Percentiles rank a stretch among this genome's conserved stretches.
Conservation (phyloP, 495 filamentous ascomycete genomes). For the Lindgomyces ingoldianus region DNA sequence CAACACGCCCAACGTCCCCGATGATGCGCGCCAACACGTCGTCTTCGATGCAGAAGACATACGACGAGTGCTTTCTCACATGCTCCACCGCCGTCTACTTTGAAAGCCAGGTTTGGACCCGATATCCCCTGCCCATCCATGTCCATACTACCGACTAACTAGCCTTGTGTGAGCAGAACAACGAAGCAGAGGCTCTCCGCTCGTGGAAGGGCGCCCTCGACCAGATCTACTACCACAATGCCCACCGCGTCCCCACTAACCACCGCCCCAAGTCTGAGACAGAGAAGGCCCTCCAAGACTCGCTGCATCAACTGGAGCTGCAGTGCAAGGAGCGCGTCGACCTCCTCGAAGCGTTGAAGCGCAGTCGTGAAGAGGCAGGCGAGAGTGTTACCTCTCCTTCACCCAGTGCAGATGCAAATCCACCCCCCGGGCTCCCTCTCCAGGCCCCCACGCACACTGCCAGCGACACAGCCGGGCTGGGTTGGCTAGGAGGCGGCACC, state of each 20-base stretch:
- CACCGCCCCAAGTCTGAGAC: slow-evolving; percentile 81
- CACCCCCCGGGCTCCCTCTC: slow-evolving; percentile 23
- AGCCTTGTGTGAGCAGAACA: slow-evolving; percentile 59
- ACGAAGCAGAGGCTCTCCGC: slow-evolving; percentile 86
- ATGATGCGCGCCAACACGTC: slow-evolving; percentile 82
- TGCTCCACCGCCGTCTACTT: slow-evolving; percentile 96
- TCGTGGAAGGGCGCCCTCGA: slow-evolving; percentile 91
- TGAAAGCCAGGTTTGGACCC: slow-evolving; percentile 71
- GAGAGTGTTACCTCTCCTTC: slow-evolving; percentile 39
- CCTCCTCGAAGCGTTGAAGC: slow-evolving; percentile 75
- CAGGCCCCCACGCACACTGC: not conserved
- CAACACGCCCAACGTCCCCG: slow-evolving; percentile 3
- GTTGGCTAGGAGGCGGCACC: slow-evolving; percentile 77
- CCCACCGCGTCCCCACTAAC: slow-evolving; percentile 66
- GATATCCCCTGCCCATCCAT: not conserved
- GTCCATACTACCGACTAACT: not conserved
- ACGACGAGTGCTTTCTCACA: slow-evolving; percentile 91
- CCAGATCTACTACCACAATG: slow-evolving; percentile 86
- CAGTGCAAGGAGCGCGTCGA: slow-evolving; percentile 95
- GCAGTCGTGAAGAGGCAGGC: slow-evolving; percentile 63
- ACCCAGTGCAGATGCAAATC: slow-evolving; percentile 29
- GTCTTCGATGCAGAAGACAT: slow-evolving; percentile 90
- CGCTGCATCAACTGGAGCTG: slow-evolving; percentile 76
- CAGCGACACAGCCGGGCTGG: slow-evolving; percentile 39
- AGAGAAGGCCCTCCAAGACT: slow-evolving; percentile 78